Percentiles rank a stretch among this genome's conserved stretches.
Evolutionary conservation across 2,329 filamentous ascomycete genomes (phyloP).

Genomic region (Karstenula rhodostoma): DNA sequence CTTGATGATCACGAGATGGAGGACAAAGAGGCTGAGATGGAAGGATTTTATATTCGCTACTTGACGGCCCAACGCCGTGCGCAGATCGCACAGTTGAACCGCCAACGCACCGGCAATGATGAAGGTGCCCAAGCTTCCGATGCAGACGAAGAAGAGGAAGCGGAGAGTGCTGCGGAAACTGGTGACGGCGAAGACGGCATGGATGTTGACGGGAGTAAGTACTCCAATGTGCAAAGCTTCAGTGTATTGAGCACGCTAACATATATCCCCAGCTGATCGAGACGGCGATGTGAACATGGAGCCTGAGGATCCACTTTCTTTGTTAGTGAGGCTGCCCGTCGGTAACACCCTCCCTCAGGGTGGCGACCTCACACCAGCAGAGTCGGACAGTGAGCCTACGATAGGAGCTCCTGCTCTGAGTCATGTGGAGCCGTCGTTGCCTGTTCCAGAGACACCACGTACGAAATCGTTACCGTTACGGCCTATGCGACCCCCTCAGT

Average conservation of each 20-base stretch:
- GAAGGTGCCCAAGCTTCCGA: slow-evolving; percentile 50
- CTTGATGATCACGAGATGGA: slow-evolving; percentile 81
- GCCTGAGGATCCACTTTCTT: slow-evolving; percentile 68
- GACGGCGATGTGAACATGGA: slow-evolving; percentile 61
- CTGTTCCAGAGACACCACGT: slow-evolving; percentile 82
- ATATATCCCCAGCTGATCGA: slow-evolving; percentile 52
- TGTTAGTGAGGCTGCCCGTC: slow-evolving; percentile 78
- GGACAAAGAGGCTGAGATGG: slow-evolving; percentile 57
- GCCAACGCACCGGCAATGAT: slow-evolving; percentile 53
- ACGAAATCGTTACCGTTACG: slow-evolving; percentile 53
- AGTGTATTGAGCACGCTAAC: no score
- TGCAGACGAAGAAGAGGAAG: slow-evolving; percentile 58
- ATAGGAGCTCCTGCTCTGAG: slow-evolving; percentile 65
- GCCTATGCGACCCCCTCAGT: slow-evolving; percentile 73
- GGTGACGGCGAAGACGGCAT: slow-evolving; percentile 58
- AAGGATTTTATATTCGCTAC: slow-evolving; percentile 37
- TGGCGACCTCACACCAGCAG: slow-evolving; percentile 68
- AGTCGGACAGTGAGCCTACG: slow-evolving; percentile 75
- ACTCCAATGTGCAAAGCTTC: neutral
- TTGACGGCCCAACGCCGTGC: slow-evolving; percentile 37
- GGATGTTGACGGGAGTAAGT: slow-evolving; percentile 49
- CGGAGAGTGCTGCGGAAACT: slow-evolving; percentile 50
- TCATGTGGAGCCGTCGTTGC: slow-evolving; percentile 70
- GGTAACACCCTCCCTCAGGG: slow-evolving; percentile 63
- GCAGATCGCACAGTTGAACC: slow-evolving; percentile 36